phyloP scores from a whole-genome alignment of 83 land plant genomes.

The Larix sibirica region DNA sequence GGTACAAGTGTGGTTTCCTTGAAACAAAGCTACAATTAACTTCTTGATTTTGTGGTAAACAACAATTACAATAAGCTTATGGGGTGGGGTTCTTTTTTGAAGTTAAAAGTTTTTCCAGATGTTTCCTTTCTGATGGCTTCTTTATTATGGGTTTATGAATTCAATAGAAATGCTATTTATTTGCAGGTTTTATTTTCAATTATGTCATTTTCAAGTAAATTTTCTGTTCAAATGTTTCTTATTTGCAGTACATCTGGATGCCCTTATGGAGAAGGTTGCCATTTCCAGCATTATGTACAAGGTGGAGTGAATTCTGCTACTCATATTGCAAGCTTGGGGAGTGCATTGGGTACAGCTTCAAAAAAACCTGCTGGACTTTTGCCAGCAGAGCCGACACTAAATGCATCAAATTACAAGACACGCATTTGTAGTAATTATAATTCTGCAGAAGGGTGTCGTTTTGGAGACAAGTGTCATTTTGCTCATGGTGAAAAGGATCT shows the following conservation, averaged over 20 bases:
- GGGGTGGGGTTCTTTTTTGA: no score
- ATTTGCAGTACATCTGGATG: conserved; percentile 81
- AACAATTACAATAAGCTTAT: no score
- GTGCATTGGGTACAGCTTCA: conserved; percentile 22
- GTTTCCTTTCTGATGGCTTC: no score
- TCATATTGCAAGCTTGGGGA: conserved; percentile 44
- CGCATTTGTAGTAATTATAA: conserved; percentile 59
- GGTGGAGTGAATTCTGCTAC: conserved; percentile 70
- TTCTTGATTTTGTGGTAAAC: no score
- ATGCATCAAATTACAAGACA: conserved; percentile 40
- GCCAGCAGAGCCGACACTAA: conserved; percentile 18
- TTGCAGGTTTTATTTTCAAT: no score
- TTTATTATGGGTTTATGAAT: no score
- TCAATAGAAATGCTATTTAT: no score
- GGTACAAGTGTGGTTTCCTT: no score
- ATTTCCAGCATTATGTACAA: conserved; percentile 81
- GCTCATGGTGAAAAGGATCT: conserved; percentile 83
- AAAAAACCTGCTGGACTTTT: conserved; percentile 28
- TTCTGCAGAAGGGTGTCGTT: conserved; percentile 72
- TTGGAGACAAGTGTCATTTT: conserved; percentile 80
- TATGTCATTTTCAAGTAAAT: neutral
- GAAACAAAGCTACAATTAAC: no score
- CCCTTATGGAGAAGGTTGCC: conserved; percentile 88
- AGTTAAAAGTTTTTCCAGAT: no score
- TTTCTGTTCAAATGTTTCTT: neutral